These are phyloP conservation scores for Echinochloa phyllopogon DNA, from an alignment of 176 grass and related monocot species.

Conservation along the genomic window DNA sequence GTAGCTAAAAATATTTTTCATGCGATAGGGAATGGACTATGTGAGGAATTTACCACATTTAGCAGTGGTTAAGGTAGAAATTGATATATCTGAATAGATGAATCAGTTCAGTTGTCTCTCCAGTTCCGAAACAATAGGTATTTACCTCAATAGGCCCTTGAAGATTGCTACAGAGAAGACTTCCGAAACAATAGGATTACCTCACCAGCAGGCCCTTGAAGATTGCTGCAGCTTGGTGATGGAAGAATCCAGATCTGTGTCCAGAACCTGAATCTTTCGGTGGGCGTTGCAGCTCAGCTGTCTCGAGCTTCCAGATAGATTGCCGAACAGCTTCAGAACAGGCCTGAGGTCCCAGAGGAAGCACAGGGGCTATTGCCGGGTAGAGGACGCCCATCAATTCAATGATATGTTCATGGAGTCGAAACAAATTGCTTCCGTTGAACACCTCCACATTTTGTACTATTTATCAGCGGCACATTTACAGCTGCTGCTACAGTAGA, in stretches of 20 bases:
- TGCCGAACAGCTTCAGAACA: conserved; percentile 62
- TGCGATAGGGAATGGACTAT: not conserved
- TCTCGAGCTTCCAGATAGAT: conserved; percentile 67
- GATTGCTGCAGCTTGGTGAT: not conserved
- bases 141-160: conserved; percentile 48
- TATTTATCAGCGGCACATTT: conserved; percentile 12
- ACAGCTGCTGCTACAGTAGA: conserved; percentile 4
- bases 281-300: conserved; percentile 60
- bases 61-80: not conserved
- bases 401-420: not conserved
- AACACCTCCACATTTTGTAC: not conserved
- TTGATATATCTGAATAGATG: not conserved
- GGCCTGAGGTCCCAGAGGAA: conserved; percentile 38
- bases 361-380: conserved; percentile 46
- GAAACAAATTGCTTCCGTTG: conserved; percentile 13
- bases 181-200: conserved; percentile 58
- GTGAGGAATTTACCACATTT: not conserved
- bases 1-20: not conserved
- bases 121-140: conserved; percentile 43
- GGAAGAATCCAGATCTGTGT: conserved; percentile 57
- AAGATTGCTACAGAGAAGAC: not conserved
- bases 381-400: conserved; percentile 58
- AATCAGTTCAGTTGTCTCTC: conserved; percentile 30
- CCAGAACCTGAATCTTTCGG: conserved; percentile 54
- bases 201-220: conserved; percentile 44